phyloP scores from a whole-genome alignment of 306 rosid species.

The Lotus japonicus region DNA sequence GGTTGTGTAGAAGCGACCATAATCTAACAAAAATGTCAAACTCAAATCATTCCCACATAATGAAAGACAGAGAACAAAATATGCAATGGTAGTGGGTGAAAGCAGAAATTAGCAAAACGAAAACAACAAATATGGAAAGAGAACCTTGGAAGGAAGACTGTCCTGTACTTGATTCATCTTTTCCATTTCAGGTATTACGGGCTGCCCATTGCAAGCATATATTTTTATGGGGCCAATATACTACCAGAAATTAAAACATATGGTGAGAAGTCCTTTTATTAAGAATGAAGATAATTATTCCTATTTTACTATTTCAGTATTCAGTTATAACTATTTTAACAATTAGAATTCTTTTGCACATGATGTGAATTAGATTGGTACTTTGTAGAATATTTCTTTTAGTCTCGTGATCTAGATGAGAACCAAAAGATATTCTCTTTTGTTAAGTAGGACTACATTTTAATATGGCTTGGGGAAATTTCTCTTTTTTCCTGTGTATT shows the following conservation, averaged over 20 bases:
- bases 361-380: neutral
- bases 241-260: constrained; percentile 94
- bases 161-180: constrained; percentile 6
- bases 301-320: neutral
- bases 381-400: neutral
- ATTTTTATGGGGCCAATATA: constrained; percentile 98
- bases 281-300: neutral
- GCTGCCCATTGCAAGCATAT: constrained; percentile 93
- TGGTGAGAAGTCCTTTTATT: constrained; percentile 51
- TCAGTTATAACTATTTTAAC: neutral
- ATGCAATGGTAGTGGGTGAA: too few species aligned
- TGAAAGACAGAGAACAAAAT: too few species aligned
- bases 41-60: too few species aligned
- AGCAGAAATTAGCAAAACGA: too few species aligned
- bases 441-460: neutral
- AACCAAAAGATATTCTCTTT: neutral
- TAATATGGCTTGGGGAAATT: neutral
- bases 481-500: neutral
- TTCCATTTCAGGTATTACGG: constrained; percentile 73
- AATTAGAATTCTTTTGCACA: neutral
- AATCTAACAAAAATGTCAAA: too few species aligned
- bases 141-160: too few species aligned
- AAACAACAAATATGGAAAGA: too few species aligned
- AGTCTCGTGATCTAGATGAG: neutral
- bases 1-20: too few species aligned